Evolutionary conservation across 805 yeast species (phyloP).

Genomic region (Phaffomyces antillensis): DNA sequence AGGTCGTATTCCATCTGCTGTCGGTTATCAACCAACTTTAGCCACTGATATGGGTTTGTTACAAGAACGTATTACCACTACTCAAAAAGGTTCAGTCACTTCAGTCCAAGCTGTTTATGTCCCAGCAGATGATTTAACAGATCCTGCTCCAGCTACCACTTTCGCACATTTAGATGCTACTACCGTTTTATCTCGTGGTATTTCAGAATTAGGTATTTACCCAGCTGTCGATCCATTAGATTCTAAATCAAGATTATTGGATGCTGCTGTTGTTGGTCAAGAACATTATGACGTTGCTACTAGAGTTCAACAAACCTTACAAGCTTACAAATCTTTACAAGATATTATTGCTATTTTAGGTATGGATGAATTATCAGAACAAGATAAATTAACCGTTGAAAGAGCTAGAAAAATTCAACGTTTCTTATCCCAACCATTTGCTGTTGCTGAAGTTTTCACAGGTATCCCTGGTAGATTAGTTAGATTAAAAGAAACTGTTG

Average conservation of each 20-base stretch:
- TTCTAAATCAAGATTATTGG: conserved; percentile 97
- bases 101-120: conserved; percentile 99
- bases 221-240: conserved; percentile 99
- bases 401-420: conserved; percentile 99
- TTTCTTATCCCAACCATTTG: conserved; percentile 99
- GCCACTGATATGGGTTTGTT: conserved; percentile 99
- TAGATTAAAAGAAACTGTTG: conserved; percentile 89
- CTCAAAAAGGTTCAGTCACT: conserved; percentile 99
- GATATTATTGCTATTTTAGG: conserved; percentile 99
- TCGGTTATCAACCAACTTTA: conserved; percentile 99
- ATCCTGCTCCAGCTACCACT: conserved; percentile 99
- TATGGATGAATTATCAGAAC: conserved; percentile 99
- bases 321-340: conserved; percentile 99
- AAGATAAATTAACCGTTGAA: conserved; percentile 98
- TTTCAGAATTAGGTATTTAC: conserved; percentile 99
- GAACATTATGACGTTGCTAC: conserved; percentile 97
- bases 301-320: conserved; percentile 94
- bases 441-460: conserved; percentile 99
- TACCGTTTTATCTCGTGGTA: conserved; percentile 99
- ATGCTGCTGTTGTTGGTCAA: conserved; percentile 94
- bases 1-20: conserved; percentile 99
- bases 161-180: conserved; percentile 99
- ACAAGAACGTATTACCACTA: conserved; percentile 99
- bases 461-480: conserved; percentile 99
- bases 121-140: conserved; percentile 99